Evolutionary conservation across 2,329 filamentous ascomycete genomes (phyloP).

Genomic region (Diaporthe sp.): DNA sequence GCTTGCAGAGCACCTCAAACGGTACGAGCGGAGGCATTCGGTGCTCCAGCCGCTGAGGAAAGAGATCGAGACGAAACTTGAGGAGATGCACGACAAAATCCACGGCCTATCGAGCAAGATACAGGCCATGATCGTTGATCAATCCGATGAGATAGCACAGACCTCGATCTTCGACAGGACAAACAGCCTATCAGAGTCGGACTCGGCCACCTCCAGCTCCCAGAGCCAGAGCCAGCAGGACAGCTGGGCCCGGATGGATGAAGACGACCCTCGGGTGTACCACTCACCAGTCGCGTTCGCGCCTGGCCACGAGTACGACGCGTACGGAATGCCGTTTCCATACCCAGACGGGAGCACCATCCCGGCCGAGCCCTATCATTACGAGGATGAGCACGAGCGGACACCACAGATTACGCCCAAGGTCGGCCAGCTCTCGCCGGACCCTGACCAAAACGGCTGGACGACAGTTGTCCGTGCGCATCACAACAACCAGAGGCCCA

Average conservation of each 20-base stretch:
- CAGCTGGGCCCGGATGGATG: conserved; percentile 43
- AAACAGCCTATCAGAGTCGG: conserved; percentile 63
- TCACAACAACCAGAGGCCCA: conserved; percentile 57
- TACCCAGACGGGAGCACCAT: conserved; percentile 50
- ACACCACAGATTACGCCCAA: conserved; percentile 45
- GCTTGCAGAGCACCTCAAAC: conserved; percentile 59
- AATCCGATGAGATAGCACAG: conserved; percentile 50
- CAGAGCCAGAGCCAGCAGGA: conserved; percentile 49
- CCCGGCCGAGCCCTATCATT: conserved; percentile 43
- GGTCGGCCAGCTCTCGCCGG: conserved; percentile 43
- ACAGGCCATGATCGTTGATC: conserved; percentile 55
- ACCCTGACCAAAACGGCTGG: conserved; percentile 40
- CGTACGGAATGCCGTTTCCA: conserved; percentile 51
- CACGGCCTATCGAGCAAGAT: conserved; percentile 58
- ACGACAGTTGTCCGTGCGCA: conserved; percentile 52
- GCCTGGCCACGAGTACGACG: conserved; percentile 48
- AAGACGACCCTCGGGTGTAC: conserved; percentile 48
- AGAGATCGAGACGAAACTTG: conserved; percentile 54
- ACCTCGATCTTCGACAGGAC: conserved; percentile 66
- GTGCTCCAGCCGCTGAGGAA: conserved; percentile 50
- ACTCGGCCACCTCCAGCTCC: conserved; percentile 58
- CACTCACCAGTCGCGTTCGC: conserved; percentile 50
- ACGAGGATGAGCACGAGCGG: conserved; percentile 50
- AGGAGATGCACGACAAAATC: conserved; percentile 57
- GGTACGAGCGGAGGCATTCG: conserved; percentile 52